phyloP scores from a whole-genome alignment of 108 stramenopile species.

The Skeletonema marinoi region DNA sequence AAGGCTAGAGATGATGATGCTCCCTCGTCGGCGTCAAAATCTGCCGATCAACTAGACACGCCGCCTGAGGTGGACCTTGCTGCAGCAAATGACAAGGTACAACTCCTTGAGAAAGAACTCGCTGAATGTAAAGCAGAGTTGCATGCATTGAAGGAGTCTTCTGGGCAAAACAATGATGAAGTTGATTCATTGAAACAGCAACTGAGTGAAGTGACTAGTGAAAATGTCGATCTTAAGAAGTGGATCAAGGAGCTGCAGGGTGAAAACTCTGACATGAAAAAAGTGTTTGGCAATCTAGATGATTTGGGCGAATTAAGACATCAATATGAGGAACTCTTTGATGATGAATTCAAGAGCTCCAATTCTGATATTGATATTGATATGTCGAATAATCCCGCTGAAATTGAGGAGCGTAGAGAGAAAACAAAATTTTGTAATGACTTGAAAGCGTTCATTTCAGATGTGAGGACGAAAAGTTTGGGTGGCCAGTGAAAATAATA shows the following conservation, averaged over 20 bases:
- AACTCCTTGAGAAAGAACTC: background rate
- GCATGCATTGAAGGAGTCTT: background rate
- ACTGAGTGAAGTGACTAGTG: background rate
- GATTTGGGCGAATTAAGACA: background rate
- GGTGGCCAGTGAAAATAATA: background rate
- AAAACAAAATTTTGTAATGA: background rate
- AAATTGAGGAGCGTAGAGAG: background rate
- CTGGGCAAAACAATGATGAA: background rate
- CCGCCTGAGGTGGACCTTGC: background rate
- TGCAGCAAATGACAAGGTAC: background rate
- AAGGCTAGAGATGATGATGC: background rate
- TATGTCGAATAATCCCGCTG: background rate
- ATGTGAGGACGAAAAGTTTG: background rate
- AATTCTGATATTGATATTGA: background rate
- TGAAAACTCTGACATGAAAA: conserved; percentile 1
- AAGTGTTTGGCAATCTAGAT: background rate
- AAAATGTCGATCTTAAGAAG: background rate
- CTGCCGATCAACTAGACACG: background rate
- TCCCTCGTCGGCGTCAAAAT: background rate
- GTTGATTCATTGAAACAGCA: background rate
- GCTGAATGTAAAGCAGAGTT: background rate
- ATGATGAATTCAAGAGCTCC: background rate
- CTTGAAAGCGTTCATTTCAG: background rate
- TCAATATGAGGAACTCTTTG: background rate
- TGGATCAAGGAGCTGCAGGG: background rate